Conservation (phyloP, 2,329 filamentous ascomycete species). For the Lecanicillium sp. region DNA sequence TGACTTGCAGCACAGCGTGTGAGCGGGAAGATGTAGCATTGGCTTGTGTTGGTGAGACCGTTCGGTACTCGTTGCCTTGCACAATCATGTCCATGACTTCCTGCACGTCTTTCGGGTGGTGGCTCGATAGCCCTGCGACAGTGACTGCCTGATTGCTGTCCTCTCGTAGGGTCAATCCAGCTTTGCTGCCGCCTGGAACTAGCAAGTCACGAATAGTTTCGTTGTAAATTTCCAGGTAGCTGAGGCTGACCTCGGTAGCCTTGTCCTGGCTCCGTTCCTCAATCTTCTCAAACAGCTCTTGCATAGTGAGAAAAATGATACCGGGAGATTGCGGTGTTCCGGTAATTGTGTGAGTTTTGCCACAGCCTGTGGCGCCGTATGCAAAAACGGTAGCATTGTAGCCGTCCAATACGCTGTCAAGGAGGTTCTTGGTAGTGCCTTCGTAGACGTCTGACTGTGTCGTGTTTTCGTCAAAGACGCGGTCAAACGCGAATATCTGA, state of each 20-base stretch:
- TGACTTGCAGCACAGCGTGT: conserved; percentile 95
- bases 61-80: conserved; percentile 86
- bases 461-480: conserved; percentile 93
- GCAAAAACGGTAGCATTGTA: conserved; percentile 99
- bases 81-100: conserved; percentile 99
- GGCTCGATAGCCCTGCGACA: conserved; percentile 83
- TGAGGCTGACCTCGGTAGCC: conserved; percentile 81
- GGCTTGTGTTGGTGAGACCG: conserved; percentile 92
- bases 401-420: conserved; percentile 92
- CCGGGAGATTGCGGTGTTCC: conserved; percentile 88
- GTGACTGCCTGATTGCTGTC: conserved; percentile 91
- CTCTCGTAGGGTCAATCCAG: conserved; percentile 84
- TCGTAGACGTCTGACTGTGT: conserved; percentile 93
- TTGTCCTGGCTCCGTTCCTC: conserved; percentile 81
- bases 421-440: conserved; percentile 77
- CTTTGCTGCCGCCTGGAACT: conserved; percentile 75
- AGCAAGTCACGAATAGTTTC: conserved; percentile 95
- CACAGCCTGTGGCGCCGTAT: conserved; percentile 94
- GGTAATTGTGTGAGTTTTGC: conserved; percentile 96
- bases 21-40: conserved; percentile 97
- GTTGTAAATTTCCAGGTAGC: conserved; percentile 98
- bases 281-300: conserved; percentile 96
- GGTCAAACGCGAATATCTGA: conserved; percentile 94
- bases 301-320: conserved; percentile 98
- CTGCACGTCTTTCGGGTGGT: conserved; percentile 83